These are phyloP conservation scores for Vaucheria bursata DNA, from an alignment of 352 stramenopile species.

Conservation along the genomic window DNA sequence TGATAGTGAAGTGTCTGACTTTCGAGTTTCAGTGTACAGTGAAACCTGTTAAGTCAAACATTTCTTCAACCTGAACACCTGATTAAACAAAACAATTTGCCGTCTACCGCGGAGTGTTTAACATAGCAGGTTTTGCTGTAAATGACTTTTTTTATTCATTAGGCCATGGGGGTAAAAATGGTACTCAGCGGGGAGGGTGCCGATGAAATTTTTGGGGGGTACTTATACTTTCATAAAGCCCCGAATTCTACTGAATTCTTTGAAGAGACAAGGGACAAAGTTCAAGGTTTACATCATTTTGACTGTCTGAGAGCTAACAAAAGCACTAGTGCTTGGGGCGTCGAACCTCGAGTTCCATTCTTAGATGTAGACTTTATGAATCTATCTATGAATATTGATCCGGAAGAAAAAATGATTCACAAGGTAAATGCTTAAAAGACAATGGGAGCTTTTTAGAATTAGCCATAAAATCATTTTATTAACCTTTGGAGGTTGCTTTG, in stretches of 20 bases:
- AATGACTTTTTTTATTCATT: no score
- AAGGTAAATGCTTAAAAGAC: no score
- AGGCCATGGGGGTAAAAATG: conserved; percentile 99
- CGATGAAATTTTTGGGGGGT: conserved; percentile 95
- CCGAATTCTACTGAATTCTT: conserved; percentile 84
- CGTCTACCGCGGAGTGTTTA: no score
- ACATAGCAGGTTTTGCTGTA: no score
- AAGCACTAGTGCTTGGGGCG: conserved; percentile 90
- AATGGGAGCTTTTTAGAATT: no score
- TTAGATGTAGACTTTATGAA: conserved; percentile 95
- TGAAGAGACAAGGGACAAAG: conserved; percentile 86
- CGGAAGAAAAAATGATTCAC: conserved; percentile 92
- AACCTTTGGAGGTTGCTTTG: no score
- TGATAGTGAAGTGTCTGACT: no score
- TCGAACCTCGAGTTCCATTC: conserved; percentile 95
- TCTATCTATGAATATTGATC: conserved; percentile 94
- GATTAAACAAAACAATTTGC: no score
- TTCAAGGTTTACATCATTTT: conserved; percentile 84
- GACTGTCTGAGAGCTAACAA: conserved; percentile 98
- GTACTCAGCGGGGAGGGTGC: conserved; percentile 93
- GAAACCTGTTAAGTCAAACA: no score
- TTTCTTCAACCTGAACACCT: no score
- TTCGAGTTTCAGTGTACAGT: no score
- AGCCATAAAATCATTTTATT: no score
- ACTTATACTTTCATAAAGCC: conserved; percentile 99